Evolutionary conservation across 2,329 filamentous ascomycete genomes (phyloP).

Genomic region (Aaosphaeria pasadenensis): DNA sequence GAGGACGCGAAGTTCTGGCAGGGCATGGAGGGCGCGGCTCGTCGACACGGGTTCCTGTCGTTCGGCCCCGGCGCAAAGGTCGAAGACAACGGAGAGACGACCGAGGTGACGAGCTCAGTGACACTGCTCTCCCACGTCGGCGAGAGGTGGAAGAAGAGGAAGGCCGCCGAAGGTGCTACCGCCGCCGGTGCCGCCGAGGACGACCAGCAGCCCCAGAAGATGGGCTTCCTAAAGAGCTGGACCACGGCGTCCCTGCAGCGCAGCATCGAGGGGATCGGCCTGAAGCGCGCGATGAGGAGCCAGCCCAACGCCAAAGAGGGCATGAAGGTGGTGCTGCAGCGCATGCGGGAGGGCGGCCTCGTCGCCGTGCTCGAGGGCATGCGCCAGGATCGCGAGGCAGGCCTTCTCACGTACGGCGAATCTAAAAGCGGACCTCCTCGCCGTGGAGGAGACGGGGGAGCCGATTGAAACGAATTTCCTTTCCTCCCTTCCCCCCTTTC

Average conservation of each 20-base stretch:
- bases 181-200: slow-evolving; percentile 24
- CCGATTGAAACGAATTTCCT: too few species aligned
- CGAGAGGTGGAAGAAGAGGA: slow-evolving; percentile 58
- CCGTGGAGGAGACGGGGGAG: too few species aligned
- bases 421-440: too few species aligned
- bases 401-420: slow-evolving; percentile 6
- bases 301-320: slow-evolving; percentile 78
- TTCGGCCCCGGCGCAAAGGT: slow-evolving; percentile 22
- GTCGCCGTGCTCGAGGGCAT: slow-evolving; percentile 70
- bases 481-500: too few species aligned
- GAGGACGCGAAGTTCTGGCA: slow-evolving; percentile 26
- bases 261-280: slow-evolving; percentile 75
- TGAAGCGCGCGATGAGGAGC: slow-evolving; percentile 73
- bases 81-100: slow-evolving; percentile 43
- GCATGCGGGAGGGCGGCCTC: slow-evolving; percentile 63
- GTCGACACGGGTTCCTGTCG: slow-evolving; percentile 30
- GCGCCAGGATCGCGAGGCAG: slow-evolving; percentile 56
- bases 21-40: slow-evolving; percentile 28
- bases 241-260: slow-evolving; percentile 71
- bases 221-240: slow-evolving; percentile 60
- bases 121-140: slow-evolving; percentile 71
- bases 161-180: slow-evolving; percentile 30
- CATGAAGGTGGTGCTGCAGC: slow-evolving; percentile 77
- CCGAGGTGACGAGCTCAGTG: slow-evolving; percentile 71
- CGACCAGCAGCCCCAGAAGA: slow-evolving; percentile 48